phyloP scores from a whole-genome alignment of 306 rosid genomes.

The Cucurbita moschata region DNA sequence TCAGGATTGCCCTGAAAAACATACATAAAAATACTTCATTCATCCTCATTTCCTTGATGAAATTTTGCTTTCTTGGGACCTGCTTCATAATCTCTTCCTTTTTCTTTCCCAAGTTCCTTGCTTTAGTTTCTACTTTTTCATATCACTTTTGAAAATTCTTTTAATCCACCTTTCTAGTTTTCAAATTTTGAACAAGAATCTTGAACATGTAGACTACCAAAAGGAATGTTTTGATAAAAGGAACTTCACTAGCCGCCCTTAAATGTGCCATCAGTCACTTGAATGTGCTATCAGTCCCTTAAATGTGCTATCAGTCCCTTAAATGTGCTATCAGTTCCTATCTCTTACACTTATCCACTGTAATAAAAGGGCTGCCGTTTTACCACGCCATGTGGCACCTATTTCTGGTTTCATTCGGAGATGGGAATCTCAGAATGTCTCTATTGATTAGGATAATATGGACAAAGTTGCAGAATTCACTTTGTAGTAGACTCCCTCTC shows the following conservation, averaged over 20 bases:
- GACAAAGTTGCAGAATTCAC: not conserved
- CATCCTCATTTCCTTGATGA: not conserved
- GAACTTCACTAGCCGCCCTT: not conserved
- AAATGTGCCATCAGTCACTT: not conserved
- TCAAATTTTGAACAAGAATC: not conserved
- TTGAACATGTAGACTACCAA: not conserved
- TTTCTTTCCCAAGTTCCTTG: not conserved
- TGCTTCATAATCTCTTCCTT: not conserved
- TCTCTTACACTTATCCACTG: not conserved
- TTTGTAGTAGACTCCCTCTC: not conserved
- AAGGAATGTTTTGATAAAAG: not conserved
- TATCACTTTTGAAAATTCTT: not conserved
- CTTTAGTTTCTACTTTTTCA: not conserved
- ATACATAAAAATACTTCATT: no score
- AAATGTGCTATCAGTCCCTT: not conserved
- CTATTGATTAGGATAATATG: not conserved
- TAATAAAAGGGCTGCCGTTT: not conserved
- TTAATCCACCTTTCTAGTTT: not conserved
- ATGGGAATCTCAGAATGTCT: conserved; percentile 8
- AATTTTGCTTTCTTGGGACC: not conserved
- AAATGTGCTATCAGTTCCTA: not conserved
- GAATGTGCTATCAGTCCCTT: not conserved
- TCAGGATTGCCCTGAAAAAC: no score
- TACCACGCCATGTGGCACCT: not conserved
- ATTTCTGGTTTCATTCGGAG: conserved; percentile 5